Evolutionary conservation across 495 filamentous ascomycete genomes (phyloP), one percentile per base, ranked within the genome.

Genomic region (Aspergillus homomorphus): DNA sequence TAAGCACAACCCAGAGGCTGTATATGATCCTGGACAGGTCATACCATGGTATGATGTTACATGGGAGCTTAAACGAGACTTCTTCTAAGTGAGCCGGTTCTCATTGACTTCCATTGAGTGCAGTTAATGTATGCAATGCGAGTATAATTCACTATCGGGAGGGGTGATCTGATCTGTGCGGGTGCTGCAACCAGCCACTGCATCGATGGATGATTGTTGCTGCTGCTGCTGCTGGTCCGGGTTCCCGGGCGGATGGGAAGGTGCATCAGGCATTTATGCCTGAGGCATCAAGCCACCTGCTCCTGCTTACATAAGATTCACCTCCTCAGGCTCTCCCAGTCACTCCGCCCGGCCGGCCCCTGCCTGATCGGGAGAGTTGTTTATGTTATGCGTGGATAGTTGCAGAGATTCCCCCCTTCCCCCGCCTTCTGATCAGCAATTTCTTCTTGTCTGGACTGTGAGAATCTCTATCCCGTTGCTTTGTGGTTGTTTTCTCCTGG

Each of bases 361-460:
- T 67, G 65, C 70, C 66, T 53, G 59, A 71, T 73, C 51, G 64
- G 72, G 71, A 71, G 62, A 65, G 59, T 70, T 73, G 73, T 74
- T 74, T 73, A 74, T 62, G 58, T 58, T 51, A 45, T 56, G 41
- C n/a, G 42, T 42, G 22, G 54, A 43, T 41, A 41, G 15, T 19
- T 18, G 12, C 57, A 21, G 42, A 20, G 10, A 9, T 38, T 38
- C 33, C 33, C 9, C 33, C 33, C 33, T 59, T 68, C 62, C 65
- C 67, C 70, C 68, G 65, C 68, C 44, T 59, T 68, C 49, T 4
- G 23, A 18, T 18, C 48, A 30, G 14, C 21, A 48, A 16, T 7
- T 26, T 18, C 1, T 14, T 18, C 28, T 30, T 16, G 2, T 51
- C 4, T 19, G 16, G 24, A 38, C 33, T 9, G 14, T 28, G 9